These are phyloP conservation scores for Sutorius australiensis DNA, from an alignment of 768 basidiomycete genomes.

Conservation along the genomic window DNA sequence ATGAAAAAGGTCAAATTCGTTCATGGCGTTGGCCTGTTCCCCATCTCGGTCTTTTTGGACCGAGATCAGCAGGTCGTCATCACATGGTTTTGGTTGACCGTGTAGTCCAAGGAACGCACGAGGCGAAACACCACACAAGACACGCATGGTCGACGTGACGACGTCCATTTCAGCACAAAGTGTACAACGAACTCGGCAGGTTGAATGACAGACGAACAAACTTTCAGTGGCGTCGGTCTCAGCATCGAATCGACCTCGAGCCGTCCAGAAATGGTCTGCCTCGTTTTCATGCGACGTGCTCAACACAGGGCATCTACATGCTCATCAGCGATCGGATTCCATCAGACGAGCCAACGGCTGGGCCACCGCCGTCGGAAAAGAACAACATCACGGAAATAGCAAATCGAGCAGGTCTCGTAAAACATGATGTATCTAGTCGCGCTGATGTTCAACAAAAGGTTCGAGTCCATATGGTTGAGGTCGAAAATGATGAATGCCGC, in stretches of 20 bases:
- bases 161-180: background rate
- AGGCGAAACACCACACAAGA: too few relatives aligned
- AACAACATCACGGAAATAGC: slow-evolving; percentile 31
- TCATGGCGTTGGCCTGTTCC: background rate
- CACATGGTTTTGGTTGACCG: slow-evolving; percentile 9
- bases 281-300: background rate
- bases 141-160: slow-evolving; percentile 14
- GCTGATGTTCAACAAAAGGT: background rate
- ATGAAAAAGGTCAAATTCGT: slow-evolving; percentile 1
- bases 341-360: slow-evolving; percentile 11
- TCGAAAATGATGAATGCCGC: background rate
- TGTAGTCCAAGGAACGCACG: background rate
- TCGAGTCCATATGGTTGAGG: background rate
- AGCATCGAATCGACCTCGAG: background rate
- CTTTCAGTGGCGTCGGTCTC: background rate
- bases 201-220: background rate
- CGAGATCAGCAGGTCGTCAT: slow-evolving; percentile 11
- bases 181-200: background rate
- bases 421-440: slow-evolving; percentile 11
- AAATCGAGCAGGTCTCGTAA: slow-evolving; percentile 37
- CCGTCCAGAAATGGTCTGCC: background rate
- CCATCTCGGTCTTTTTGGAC: background rate
- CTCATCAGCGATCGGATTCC: slow-evolving; percentile 8
- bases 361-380: slow-evolving; percentile 35
- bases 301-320: background rate